Conservation (phyloP, 2,329 filamentous ascomycete species). For the Claviceps citrina region DNA sequence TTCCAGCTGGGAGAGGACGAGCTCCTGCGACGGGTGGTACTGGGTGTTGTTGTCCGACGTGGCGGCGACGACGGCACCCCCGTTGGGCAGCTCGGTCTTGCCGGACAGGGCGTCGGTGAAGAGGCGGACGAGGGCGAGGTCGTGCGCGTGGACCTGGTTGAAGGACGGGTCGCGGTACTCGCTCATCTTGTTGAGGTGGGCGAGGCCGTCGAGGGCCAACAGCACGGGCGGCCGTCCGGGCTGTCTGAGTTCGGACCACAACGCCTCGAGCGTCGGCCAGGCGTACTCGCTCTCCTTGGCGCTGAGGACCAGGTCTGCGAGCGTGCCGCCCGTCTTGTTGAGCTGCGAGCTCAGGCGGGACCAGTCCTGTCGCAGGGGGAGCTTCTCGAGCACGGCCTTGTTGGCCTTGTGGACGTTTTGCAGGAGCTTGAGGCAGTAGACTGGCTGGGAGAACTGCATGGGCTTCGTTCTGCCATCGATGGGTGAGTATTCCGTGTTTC, state of each 20-base stretch:
- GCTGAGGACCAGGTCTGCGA: constrained; percentile 54
- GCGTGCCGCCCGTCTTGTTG: constrained; percentile 41
- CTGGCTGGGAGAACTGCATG: constrained; percentile 58
- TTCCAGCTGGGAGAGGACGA: constrained; percentile 44
- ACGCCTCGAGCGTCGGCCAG: constrained; percentile 64
- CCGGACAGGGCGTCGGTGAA: constrained; percentile 61
- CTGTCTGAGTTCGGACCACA: constrained; percentile 64
- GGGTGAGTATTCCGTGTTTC: constrained; percentile 64
- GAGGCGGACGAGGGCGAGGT: constrained; percentile 59
- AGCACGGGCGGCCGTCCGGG: constrained; percentile 45
- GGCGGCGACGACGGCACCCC: constrained; percentile 63
- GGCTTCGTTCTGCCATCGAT: constrained; percentile 44
- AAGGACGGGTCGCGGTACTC: constrained; percentile 59
- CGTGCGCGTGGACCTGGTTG: constrained; percentile 69
- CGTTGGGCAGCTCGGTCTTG: constrained; percentile 44
- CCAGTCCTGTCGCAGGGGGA: constrained; percentile 30
- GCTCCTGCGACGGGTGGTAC: constrained; percentile 48
- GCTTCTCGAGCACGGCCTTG: constrained; percentile 40
- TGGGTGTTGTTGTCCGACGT: constrained; percentile 59
- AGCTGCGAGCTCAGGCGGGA: constrained; percentile 24
- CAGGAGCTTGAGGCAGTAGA: constrained; percentile 61
- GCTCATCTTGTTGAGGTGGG: constrained; percentile 65
- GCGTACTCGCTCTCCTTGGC: constrained; percentile 62
- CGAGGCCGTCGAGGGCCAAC: constrained; percentile 62
- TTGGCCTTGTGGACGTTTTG: constrained; percentile 61